Base-by-base conservation (phyloP, 2,329 filamentous ascomycete genomes). In the Blastomyces silverae region DNA sequence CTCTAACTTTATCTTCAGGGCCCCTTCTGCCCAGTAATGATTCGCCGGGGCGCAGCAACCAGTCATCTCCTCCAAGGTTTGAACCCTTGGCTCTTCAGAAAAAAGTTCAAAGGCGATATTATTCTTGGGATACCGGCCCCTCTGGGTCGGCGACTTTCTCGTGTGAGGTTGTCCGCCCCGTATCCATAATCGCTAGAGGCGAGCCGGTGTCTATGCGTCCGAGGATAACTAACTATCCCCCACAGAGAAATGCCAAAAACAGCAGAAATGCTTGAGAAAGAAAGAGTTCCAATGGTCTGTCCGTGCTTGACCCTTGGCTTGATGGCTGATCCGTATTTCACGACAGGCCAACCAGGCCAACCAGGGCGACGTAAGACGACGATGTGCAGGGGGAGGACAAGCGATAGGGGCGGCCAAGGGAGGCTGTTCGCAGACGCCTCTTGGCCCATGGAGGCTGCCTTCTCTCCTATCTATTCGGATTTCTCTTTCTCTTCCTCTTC, bases 211-310 rank as follows among this genome's bases (percentile, higher is more conserved):
- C 6, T 52, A 2, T 28, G 22, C 22, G 17, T 34, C 31, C 11
- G 11, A n/a, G n/a, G n/a, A n/a, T n/a, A n/a, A n/a, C n/a, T n/a
- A n/a, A n/a, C 31, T 31, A 39, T 55, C 2, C 7, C 31, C 17
- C 53, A 37, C 53, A 20, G 15, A 7, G 53, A 56, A 56, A 56
- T n/a, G 53, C 25, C 31, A 34, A 37, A 56, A 56, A 56, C 55
- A 13, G 34, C 31, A 37, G 31, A 57, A n/a, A 57, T 15, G 7
- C 5, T 53, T 22, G 22, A 52, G 15, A 52, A 25, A 52, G 22
- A 3, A 6, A 4, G 17, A 17, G 20, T n/a, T 11, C 55, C 55
- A 20, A n/a, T 11, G 15, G n/a, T 13, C 55, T 17, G 31, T 17
- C 15, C 28, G 31, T 56, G 53, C 53, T 11, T 37, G 8, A 56